Base-by-base conservation (phyloP, 2,329 filamentous ascomycete species). In the Hymenoscyphus repandus region DNA sequence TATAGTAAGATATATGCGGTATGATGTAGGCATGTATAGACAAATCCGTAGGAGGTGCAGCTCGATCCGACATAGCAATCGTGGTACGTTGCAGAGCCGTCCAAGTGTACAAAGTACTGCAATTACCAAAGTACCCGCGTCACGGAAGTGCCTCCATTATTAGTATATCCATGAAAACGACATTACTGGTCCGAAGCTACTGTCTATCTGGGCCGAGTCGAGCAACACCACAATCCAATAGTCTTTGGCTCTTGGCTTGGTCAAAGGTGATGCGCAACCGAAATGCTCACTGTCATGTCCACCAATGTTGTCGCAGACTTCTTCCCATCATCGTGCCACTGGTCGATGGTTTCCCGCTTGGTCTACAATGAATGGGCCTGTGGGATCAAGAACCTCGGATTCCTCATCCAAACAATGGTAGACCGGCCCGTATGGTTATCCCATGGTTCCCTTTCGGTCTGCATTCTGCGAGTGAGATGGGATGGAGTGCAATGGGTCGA, bases 231-330 rank as follows among this genome's bases (percentile, higher is more conserved):
- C 22, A 45, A 45, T 34, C 42, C 42, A 12, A 17, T 9, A 15
- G 15, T 13, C 13, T n/a, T 15, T 31, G 41, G 12, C 39, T 10
- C 22, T 27, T 27, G 22, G 22, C 22, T 27, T 27, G 22, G 22
- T 27, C 22, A 27, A 27, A 27, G 22, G 22, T 27, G 22, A 27
- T 7, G 22, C 22, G 18, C n/a, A 27, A 20, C 43, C 43, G n/a
- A 36, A 37, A 45, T 36, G 31, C 17, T n/a, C 31, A 3, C 31
- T 45, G 5, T 18, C 31, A n/a, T 18, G 34, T 31, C 33, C 17
- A 30, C 45, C 45, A 47, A 47, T 47, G 17, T 17, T 10, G 10
- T 47, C 13, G 12, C 33, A 38, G 45, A 47, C 33, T 47, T 38
- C 18, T 15, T 11, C n/a, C 17, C 45, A 15, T 47, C 34, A 18